Evolutionary conservation across 345 rosid genomes (phyloP), one percentile per base, ranked within the genome.

Genomic region (Gossypium herbaceum): DNA sequence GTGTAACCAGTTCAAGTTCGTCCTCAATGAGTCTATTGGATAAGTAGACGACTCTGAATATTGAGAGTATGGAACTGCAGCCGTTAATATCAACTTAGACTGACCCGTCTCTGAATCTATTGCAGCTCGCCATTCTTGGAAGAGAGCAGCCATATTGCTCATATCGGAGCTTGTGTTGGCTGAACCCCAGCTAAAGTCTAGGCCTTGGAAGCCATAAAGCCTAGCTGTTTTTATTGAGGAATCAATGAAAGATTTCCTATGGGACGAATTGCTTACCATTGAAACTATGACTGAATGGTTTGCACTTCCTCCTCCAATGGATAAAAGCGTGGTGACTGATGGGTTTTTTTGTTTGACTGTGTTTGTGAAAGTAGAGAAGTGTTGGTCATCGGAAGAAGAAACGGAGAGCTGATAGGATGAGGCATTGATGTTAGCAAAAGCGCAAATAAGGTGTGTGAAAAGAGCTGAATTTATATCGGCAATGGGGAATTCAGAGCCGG

Each of bases 361-460:
- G 59, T 47, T 10, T 4, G 68, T 44, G 76, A 73, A 73, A 27
- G 7, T 52, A 15, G 75, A 71, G 50, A 78, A 81, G 54, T 59
- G 47, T 54, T 50, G n/a, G 5, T 43, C 67, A 69, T 16, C 34
- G 43, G 24, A 2, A 10, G 73, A 41, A 13, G 75, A 54, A 43
- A 69, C 2, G 15, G 68, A 58, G 43, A 82, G 76, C 41, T 77
- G 61, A 58, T 66, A 77, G 45, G 73, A 69, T 47, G 84, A 77
- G 27, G 82, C 60, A 60, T 81, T 78, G 15, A 83, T 8, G 13
- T 1, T 0, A n/a, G 79, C 86, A 27, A 66, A 83, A 45, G 76
- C 81, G 12, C 81, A 83, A 8, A 81, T 34, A 55, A 85, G 84
- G 60, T 79, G 85, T 39, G 82, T 75, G 41, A 79, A 85, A 4